A percentile compares a stretch with the other conserved stretches of the same genome.
Conservation (phyloP, 1,139 yeast species). For the Hansenula sp. region DNA sequence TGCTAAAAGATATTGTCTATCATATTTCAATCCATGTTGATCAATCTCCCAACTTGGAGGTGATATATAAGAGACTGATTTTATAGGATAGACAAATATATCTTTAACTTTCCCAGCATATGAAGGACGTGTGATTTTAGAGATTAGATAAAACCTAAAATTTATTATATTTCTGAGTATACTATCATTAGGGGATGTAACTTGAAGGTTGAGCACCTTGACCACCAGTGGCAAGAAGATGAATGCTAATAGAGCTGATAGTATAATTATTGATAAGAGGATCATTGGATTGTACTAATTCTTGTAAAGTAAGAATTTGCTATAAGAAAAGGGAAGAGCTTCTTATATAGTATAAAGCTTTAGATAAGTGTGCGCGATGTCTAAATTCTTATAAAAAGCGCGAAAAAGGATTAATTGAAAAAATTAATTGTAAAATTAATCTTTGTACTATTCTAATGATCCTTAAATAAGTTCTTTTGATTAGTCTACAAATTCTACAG, state of each 20-base stretch:
- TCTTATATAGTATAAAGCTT: no score
- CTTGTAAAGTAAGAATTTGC: no score
- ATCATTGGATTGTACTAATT: neutral
- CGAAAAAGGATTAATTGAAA: no score
- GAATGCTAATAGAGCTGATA: neutral
- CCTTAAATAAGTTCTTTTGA: no score
- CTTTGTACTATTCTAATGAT: no score
- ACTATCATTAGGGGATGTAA: neutral
- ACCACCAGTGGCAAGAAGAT: neutral
- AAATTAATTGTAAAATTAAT: no score
- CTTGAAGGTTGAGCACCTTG: neutral
- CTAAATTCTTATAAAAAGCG: no score
- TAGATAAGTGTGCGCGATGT: no score
- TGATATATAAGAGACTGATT: constrained; percentile 33
- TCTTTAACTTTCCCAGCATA: constrained; percentile 20
- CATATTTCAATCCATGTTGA: constrained; percentile 35
- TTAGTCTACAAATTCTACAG: no score
- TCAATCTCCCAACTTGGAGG: constrained; percentile 31
- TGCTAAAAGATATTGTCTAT: constrained; percentile 36
- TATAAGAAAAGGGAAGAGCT: no score
- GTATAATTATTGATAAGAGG: neutral
- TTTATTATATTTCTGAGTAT: neutral
- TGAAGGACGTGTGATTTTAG: neutral
- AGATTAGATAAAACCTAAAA: neutral
- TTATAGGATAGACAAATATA: constrained; percentile 36